phyloP scores from a whole-genome alignment of 495 filamentous ascomycete genomes.

The Annulohypoxylon stygium region DNA sequence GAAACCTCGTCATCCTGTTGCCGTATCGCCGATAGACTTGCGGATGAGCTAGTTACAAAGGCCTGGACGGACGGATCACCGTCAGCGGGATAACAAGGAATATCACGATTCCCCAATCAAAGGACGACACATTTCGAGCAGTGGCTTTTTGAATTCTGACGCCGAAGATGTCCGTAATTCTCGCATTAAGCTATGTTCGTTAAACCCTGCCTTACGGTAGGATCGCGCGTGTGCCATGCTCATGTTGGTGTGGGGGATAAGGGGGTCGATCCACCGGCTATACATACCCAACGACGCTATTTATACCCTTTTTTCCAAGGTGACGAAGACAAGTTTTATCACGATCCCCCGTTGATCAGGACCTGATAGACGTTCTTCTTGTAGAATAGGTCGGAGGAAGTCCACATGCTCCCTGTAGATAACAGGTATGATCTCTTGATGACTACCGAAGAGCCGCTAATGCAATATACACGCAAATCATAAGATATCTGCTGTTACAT shows the following conservation, averaged over 20 bases:
- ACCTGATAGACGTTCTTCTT: background rate
- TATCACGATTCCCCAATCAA: conserved; percentile 30
- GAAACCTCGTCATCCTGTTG: background rate
- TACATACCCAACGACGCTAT: background rate
- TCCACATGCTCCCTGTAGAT: conserved; percentile 14
- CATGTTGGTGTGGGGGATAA: conserved; percentile 10
- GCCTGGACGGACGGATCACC: background rate
- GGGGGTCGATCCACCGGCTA: background rate
- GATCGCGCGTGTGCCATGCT: conserved; percentile 8
- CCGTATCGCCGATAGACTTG: conserved; percentile 10
- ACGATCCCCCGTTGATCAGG: background rate
- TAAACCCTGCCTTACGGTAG: conserved; percentile 14
- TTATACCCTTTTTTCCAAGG: background rate
- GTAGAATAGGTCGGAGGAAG: background rate
- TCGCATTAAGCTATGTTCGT: conserved; percentile 16
- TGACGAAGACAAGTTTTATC: background rate
- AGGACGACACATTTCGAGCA: conserved; percentile 34
- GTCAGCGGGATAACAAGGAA: conserved; percentile 20
- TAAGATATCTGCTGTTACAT: background rate
- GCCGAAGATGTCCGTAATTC: conserved; percentile 11
- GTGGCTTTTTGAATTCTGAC: conserved; percentile 2
- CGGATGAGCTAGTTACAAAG: conserved; percentile 6
- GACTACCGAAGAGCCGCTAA: conserved; percentile 25
- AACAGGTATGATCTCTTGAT: conserved; percentile 24
- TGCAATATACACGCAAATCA: conserved; percentile 30